Base-by-base conservation (phyloP, 805 yeast species). In the Kodamaea kakaduensis region DNA sequence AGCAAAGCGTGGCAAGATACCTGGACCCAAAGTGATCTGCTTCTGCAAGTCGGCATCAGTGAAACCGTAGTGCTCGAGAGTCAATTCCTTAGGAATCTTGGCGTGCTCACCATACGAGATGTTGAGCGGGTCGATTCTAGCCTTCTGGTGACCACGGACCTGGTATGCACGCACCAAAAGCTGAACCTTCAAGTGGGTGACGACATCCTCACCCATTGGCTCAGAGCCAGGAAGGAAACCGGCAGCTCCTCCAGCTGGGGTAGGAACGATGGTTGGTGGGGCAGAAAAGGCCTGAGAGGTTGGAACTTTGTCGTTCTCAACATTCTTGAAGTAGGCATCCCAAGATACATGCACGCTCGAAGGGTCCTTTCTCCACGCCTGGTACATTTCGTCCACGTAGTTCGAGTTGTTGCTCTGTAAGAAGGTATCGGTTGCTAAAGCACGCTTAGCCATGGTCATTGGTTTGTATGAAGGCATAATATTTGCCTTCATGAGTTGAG, bases 331-430 rank as follows among this genome's bases (percentile, higher is more conserved):
- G 68, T 93, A 93, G 6, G 96, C 89, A 58, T 87, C 83, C 99
- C 99, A 93, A 16, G 97, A 89, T 25, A 80, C 81, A 61, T 93
- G 99, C 27, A 93, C 99, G 36, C 90, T 78, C 28, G 69, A 44
- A 19, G 97, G 98, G 59, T 93, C 98, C 46, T 77, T 62, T 54
- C 78, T 75, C 97, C 97, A 93, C 34, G 95, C 89, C 45, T 78
- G 78, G 64, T 88, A 93, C 99, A 93, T 93, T 69, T 93, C 97
- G 63, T 93, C 99, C 51, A 93, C 84, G 64, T 93, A 93, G 53
- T 80, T 79, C 44, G 96, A 93, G 62, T 85, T 85, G 58, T 79
- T 78, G 41, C 93, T 77, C 48, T 84, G 84, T 48, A 89, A 66
- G 62, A 93, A 93, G 26, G 78, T 73, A 65, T 93, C 98, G 27